phyloP scores from a whole-genome alignment of 805 yeast genomes.

The Wickerhamomyces subpelliculosus region DNA sequence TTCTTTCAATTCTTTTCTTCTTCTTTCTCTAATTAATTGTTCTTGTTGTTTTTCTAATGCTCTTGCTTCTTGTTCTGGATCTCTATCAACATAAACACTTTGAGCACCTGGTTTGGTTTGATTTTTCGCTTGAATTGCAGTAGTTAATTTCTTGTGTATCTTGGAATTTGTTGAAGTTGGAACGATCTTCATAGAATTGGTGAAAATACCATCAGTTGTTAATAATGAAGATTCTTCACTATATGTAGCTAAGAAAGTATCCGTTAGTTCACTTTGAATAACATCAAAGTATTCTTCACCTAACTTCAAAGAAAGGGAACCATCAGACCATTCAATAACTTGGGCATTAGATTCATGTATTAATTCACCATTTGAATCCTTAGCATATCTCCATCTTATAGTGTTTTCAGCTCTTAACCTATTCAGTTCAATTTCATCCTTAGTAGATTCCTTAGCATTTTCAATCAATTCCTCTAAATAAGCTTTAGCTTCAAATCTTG shows the following conservation, averaged over 20 bases:
- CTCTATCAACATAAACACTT: constrained; percentile 37
- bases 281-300: constrained; percentile 88
- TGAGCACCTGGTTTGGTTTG: constrained; percentile 30
- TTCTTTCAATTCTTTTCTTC: constrained; percentile 49
- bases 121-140: constrained; percentile 43
- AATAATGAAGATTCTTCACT: constrained; percentile 68
- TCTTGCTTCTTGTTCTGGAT: constrained; percentile 65
- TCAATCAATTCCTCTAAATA: constrained; percentile 44
- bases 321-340: constrained; percentile 92
- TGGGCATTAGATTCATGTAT: constrained; percentile 85
- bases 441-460: constrained; percentile 31
- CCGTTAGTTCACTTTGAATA: constrained; percentile 53
- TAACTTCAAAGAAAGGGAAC: constrained; percentile 73
- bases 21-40: constrained; percentile 57
- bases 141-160: constrained; percentile 74
- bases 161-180: constrained; percentile 88
- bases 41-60: constrained; percentile 61
- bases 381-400: constrained; percentile 88
- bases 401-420: constrained; percentile 74
- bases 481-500: constrained; percentile 75
- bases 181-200: constrained; percentile 62
- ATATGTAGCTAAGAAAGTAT: constrained; percentile 64
- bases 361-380: constrained; percentile 45
- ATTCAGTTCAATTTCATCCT: constrained; percentile 51
- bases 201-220: constrained; percentile 59